phyloP scores from a whole-genome alignment of 2,329 filamentous ascomycete species.

The Cytospora piceae region DNA sequence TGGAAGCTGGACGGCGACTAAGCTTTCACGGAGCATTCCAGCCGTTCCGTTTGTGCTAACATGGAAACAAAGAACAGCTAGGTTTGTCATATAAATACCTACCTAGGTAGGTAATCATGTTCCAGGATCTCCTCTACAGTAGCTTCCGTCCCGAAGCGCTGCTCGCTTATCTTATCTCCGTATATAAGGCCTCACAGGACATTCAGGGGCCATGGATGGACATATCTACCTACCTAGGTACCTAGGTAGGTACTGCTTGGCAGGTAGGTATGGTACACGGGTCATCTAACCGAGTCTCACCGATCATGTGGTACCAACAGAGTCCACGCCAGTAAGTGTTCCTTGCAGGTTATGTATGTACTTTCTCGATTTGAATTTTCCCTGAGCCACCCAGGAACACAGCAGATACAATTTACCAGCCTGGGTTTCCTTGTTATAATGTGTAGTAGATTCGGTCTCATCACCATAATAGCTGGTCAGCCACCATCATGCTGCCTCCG shows the following conservation, averaged over 20 bases:
- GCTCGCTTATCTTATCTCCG: conserved; percentile 25
- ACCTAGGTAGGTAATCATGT: background rate
- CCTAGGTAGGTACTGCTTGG: background rate
- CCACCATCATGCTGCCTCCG: background rate
- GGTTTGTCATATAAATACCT: background rate
- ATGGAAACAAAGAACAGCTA: background rate
- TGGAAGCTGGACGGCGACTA: background rate
- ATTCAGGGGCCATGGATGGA: no score
- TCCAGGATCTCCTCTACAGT: background rate
- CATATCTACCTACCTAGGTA: no score
- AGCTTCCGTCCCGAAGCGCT: conserved; percentile 3
- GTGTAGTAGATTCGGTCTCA: conserved; percentile 3
- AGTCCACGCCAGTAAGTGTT: background rate
- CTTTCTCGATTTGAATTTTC: conserved; percentile 22
- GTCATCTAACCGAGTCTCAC: background rate
- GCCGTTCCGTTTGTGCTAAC: no score
- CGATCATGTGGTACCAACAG: background rate
- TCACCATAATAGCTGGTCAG: background rate
- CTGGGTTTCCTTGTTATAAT: conserved; percentile 10
- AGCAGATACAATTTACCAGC: conserved; percentile 13
- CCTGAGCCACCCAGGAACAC: conserved; percentile 25
- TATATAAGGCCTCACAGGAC: background rate
- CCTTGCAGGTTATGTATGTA: conserved; percentile 25
- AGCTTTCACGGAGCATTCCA: background rate
- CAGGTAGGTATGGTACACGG: background rate